Conservation (phyloP, 495 filamentous ascomycete genomes). For the Ascodesmis nigricans region DNA sequence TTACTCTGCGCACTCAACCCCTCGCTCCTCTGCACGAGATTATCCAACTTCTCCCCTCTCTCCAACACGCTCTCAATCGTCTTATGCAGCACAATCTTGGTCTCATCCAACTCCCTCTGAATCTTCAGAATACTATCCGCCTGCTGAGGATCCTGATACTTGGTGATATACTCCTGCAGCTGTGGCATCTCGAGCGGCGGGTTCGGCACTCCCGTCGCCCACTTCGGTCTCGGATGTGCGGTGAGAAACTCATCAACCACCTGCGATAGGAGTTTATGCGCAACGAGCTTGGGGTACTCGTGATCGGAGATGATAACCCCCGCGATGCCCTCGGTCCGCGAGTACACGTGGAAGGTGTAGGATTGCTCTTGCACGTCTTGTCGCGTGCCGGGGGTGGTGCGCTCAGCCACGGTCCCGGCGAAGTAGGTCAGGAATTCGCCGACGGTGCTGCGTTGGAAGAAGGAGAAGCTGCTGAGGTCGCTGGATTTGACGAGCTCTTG, state of each 20-base stretch:
- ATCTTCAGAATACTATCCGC: constrained; percentile 87
- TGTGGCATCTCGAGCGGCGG: constrained; percentile 43
- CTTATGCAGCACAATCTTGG: constrained; percentile 91
- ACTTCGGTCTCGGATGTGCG: constrained; percentile 46
- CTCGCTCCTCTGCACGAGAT: constrained; percentile 92
- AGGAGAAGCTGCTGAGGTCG: constrained; percentile 57
- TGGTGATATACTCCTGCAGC: constrained; percentile 61
- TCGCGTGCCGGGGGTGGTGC: constrained; percentile 64
- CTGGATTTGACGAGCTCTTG: constrained; percentile 60
- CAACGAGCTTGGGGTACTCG: constrained; percentile 73
- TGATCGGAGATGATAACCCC: constrained; percentile 77
- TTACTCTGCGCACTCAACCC: constrained; percentile 67
- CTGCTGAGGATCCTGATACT: constrained; percentile 75
- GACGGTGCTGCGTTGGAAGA: constrained; percentile 53
- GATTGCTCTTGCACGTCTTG: constrained; percentile 83
- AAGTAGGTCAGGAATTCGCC: constrained; percentile 49
- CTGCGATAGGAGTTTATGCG: constrained; percentile 85
- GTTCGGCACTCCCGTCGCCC: constrained; percentile 32
- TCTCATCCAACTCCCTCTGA: constrained; percentile 91
- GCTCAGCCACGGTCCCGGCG: constrained; percentile 51
- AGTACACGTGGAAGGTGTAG: constrained; percentile 79
- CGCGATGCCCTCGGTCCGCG: constrained; percentile 63
- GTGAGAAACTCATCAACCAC: constrained; percentile 82
- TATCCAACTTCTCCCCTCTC: constrained; percentile 84
- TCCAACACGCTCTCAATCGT: constrained; percentile 94